Percentiles rank a stretch among this genome's conserved stretches.
Evolutionary conservation across 495 filamentous ascomycete species (phyloP).

Genomic region (Aspergillus funiculosus): DNA sequence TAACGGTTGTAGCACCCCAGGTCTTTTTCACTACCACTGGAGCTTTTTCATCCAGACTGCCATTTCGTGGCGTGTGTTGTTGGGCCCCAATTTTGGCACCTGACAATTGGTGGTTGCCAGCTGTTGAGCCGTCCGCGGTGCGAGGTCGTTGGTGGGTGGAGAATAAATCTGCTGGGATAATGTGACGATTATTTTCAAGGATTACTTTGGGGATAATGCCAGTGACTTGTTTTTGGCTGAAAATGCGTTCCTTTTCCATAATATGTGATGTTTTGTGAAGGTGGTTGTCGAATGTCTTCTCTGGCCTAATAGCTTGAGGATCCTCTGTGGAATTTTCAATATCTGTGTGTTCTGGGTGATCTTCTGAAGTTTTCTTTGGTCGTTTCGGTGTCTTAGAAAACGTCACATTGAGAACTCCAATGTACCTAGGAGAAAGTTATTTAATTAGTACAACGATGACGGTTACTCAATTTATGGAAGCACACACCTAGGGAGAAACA

Average conservation of each 20-base stretch:
- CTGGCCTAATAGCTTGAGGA: constrained; percentile 18
- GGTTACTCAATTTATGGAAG: neutral
- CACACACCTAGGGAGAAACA: constrained; percentile 88
- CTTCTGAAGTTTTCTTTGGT: constrained; percentile 49
- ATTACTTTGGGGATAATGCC: constrained; percentile 80
- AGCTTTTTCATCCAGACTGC: constrained; percentile 8
- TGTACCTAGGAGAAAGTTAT: constrained; percentile 57
- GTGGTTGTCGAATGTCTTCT: constrained; percentile 14
- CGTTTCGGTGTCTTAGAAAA: constrained; percentile 78
- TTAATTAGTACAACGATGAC: neutral
- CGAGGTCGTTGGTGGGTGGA: constrained; percentile 31
- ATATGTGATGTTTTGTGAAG: constrained; percentile 18
- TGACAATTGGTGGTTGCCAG: constrained; percentile 18
- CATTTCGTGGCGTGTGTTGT: neutral
- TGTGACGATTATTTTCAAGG: constrained; percentile 92
- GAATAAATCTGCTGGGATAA: constrained; percentile 80
- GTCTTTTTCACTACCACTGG: constrained; percentile 29
- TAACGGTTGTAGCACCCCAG: constrained; percentile 95
- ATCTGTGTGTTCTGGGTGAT: constrained; percentile 20
- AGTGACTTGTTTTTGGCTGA: constrained; percentile 70
- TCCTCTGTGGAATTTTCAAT: constrained; percentile 2
- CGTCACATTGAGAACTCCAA: constrained; percentile 94
- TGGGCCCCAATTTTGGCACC: constrained; percentile 13
- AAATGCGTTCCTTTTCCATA: constrained; percentile 53
- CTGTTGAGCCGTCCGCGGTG: constrained; percentile 23